Conservation (phyloP, 768 basidiomycete species). For the Omphalotus guepiniiformis region DNA sequence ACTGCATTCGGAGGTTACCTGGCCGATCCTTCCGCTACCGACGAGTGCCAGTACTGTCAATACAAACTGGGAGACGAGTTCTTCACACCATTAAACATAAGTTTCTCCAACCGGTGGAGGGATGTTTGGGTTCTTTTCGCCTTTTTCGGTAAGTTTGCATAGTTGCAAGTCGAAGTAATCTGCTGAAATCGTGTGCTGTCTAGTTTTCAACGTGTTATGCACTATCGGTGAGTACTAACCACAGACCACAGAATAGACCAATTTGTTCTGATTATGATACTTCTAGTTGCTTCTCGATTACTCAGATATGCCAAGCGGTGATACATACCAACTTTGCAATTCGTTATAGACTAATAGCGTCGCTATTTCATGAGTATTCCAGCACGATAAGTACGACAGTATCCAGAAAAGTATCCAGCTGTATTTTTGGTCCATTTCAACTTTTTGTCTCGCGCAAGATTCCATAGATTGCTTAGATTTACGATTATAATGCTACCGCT, state of each 20-base stretch:
- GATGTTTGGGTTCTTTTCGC: slow-evolving; percentile 65
- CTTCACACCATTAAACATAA: slow-evolving; percentile 63
- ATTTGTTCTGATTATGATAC: slow-evolving; percentile 11
- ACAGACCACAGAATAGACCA: slow-evolving; percentile 4
- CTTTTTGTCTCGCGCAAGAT: too few relatives aligned
- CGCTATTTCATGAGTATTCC: too few relatives aligned
- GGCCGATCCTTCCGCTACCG: slow-evolving; percentile 56
- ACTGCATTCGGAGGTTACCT: slow-evolving; percentile 66
- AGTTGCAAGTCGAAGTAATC: background rate
- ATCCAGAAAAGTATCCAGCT: too few relatives aligned
- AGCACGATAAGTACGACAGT: too few relatives aligned
- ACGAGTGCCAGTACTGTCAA: slow-evolving; percentile 69
- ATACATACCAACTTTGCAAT: too few relatives aligned
- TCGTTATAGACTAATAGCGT: too few relatives aligned
- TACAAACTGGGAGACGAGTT: slow-evolving; percentile 67
- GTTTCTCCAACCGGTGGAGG: slow-evolving; percentile 58
- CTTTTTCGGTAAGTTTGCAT: slow-evolving; percentile 43
- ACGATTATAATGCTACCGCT: too few relatives aligned
- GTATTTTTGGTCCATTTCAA: too few relatives aligned
- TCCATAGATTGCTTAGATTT: too few relatives aligned
- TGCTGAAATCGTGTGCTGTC: background rate
- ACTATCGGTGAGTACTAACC: too few relatives aligned
- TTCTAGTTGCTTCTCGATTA: slow-evolving; percentile 69
- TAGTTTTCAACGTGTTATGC: slow-evolving; percentile 65
- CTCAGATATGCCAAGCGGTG: slow-evolving; percentile 68